Evolutionary conservation across 257 asterid genomes (phyloP).

Genomic region (Fraxinus excelsior): DNA sequence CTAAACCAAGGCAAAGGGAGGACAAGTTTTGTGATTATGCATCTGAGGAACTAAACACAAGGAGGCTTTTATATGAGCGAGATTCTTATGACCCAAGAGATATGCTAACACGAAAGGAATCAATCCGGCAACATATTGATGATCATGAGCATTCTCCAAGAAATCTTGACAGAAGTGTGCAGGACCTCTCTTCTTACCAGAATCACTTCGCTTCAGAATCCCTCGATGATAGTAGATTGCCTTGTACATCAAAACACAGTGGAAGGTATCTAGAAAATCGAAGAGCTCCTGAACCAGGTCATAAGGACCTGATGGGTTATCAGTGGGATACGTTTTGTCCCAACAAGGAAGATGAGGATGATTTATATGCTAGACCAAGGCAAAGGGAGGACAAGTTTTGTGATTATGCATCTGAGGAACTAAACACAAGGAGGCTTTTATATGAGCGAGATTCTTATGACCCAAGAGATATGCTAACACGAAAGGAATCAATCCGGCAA

Average conservation of each 20-base stretch:
- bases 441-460: conserved; percentile 8
- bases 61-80: neutral
- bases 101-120: conserved; percentile 14
- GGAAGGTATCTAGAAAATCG: conserved; percentile 12
- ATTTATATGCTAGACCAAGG: conserved; percentile 19
- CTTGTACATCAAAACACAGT: conserved; percentile 8
- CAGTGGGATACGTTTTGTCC: conserved; percentile 12
- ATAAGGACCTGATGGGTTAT: conserved; percentile 18
- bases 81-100: conserved; percentile 16
- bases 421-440: conserved; percentile 2
- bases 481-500: conserved; percentile 14
- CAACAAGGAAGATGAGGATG: conserved; percentile 8
- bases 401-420: conserved; percentile 23
- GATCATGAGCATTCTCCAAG: conserved; percentile 18
- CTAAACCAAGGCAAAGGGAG: conserved; percentile 8
- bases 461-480: conserved; percentile 14
- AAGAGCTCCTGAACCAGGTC: conserved; percentile 15
- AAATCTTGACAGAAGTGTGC: conserved; percentile 13
- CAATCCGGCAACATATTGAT: conserved; percentile 1
- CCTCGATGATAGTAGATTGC: conserved; percentile 13
- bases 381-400: conserved; percentile 14
- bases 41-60: conserved; percentile 19
- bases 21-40: conserved; percentile 18
- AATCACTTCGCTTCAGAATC: conserved; percentile 16
- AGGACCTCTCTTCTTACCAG: conserved; percentile 19